phyloP scores from a whole-genome alignment of 768 basidiomycete genomes.

The Mycena capillaripes region DNA sequence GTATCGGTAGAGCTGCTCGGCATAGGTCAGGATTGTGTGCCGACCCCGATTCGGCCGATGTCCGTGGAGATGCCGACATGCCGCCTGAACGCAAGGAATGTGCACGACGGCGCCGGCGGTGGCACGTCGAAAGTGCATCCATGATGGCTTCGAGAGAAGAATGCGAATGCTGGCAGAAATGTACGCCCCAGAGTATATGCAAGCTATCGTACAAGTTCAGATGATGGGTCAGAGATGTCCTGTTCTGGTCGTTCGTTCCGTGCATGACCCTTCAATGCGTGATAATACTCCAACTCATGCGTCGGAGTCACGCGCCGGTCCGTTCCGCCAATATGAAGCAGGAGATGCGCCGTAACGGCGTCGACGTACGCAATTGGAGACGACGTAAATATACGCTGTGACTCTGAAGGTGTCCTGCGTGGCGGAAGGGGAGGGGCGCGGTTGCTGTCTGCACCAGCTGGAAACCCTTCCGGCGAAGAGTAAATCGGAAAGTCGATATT shows the following conservation, averaged over 20 bases:
- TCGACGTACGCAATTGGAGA: slow-evolving; percentile 73
- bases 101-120: no score
- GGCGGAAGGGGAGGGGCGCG: slow-evolving; percentile 30
- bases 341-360: slow-evolving; percentile 64
- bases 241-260: slow-evolving; percentile 35
- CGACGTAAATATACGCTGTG: slow-evolving; percentile 56
- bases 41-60: no score
- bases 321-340: slow-evolving; percentile 70
- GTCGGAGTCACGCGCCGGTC: slow-evolving; percentile 75
- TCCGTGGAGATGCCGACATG: no score
- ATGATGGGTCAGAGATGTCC: no score
- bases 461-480: slow-evolving; percentile 43
- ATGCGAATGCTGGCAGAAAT: no score
- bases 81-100: no score
- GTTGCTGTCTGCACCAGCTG: slow-evolving; percentile 6
- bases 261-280: slow-evolving; percentile 66
- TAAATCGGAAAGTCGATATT: slow-evolving; percentile 57
- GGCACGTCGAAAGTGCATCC: no score
- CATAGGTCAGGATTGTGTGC: no score
- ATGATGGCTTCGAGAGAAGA: no score
- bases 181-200: no score
- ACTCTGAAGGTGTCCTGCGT: slow-evolving; percentile 59
- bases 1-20: no score
- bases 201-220: no score
- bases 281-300: slow-evolving; percentile 75